Evolutionary conservation across 257 asterid genomes (phyloP).

Genomic region (Solanum tacnaense): DNA sequence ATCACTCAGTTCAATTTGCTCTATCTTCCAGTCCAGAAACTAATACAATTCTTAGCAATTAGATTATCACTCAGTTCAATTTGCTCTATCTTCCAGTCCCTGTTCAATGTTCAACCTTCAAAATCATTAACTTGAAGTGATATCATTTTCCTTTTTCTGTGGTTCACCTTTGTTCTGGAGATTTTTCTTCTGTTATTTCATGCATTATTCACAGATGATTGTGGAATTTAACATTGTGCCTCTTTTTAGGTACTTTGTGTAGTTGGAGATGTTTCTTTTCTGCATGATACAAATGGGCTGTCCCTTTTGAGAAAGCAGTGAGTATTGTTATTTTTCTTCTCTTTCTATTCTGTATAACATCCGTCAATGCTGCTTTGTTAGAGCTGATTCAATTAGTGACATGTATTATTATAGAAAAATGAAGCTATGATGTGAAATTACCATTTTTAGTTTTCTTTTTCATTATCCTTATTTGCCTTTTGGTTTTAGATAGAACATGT

Average conservation of each 20-base stretch:
- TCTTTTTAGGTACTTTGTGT: conserved; percentile 54
- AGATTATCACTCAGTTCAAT: neutral
- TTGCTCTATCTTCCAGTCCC: neutral
- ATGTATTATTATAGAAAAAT: neutral
- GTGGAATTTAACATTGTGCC: neutral
- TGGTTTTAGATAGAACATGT: neutral
- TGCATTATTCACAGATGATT: neutral
- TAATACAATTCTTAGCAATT: neutral
- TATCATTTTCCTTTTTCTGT: neutral
- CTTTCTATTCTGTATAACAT: neutral
- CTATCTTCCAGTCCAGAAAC: neutral
- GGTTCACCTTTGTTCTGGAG: neutral
- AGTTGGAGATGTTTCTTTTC: conserved; percentile 85
- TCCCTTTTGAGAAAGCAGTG: conserved; percentile 66
- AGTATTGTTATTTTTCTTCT: neutral
- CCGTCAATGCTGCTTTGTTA: neutral
- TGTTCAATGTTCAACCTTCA: neutral
- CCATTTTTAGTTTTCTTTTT: neutral
- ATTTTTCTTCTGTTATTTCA: neutral
- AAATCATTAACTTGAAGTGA: neutral
- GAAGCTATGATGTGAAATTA: neutral
- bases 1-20: neutral
- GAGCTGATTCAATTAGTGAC: neutral
- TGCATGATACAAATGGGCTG: conserved; percentile 93
- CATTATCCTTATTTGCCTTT: neutral